Conservation (phyloP, 2,329 filamentous ascomycete species). For the Cytospora schulzeri region DNA sequence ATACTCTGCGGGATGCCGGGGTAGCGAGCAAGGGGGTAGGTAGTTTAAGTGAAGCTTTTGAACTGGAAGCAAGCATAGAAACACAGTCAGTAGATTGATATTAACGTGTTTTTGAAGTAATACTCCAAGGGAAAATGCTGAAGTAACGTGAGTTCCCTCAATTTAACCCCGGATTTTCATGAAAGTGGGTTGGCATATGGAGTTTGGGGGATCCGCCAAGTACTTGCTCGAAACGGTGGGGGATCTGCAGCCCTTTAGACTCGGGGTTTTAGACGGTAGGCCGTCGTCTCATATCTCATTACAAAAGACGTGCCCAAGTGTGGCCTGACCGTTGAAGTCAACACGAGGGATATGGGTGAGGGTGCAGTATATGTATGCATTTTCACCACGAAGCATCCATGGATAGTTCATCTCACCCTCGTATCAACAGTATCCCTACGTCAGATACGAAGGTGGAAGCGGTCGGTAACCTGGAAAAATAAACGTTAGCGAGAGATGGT, state of each 20-base stretch:
- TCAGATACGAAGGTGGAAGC: neutral
- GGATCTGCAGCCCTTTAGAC: neutral
- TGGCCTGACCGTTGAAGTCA: neutral
- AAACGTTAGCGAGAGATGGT: too few relatives aligned
- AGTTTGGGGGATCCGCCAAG: neutral
- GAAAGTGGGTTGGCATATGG: neutral
- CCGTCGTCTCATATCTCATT: neutral
- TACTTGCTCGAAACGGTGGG: too few relatives aligned
- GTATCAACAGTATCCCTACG: neutral
- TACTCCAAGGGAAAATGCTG: neutral
- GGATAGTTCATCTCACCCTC: too few relatives aligned
- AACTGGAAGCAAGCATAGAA: neutral
- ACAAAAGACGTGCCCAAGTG: neutral
- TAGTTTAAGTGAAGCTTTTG: neutral
- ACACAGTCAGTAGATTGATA: too few relatives aligned
- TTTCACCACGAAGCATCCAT: too few relatives aligned
- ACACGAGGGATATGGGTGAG: neutral
- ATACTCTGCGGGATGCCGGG: neutral
- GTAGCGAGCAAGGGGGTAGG: neutral
- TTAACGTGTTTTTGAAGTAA: too few relatives aligned
- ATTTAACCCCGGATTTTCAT: neutral
- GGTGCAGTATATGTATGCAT: too few relatives aligned
- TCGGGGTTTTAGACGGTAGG: neutral
- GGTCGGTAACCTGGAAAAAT: too few relatives aligned
- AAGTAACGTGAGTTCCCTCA: neutral